These are phyloP conservation scores for Fraxinus floribunda DNA, from an alignment of 305 asterid genomes.

Conservation along the genomic window DNA sequence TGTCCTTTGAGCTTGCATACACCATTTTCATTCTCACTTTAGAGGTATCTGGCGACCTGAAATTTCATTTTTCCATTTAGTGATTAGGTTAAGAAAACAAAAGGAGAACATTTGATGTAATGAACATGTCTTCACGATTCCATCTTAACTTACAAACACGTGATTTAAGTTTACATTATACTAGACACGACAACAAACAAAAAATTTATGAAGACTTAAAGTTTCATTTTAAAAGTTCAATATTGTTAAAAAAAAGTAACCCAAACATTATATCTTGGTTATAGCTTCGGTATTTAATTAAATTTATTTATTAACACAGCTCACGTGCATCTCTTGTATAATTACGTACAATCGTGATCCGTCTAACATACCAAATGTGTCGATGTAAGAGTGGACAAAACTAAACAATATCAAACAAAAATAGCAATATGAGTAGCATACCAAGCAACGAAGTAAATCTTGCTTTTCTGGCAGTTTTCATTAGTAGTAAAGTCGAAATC, in stretches of 20 bases:
- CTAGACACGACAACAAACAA: background rate
- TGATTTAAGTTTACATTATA: background rate
- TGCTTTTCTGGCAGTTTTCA: conserved; percentile 57
- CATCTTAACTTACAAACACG: background rate
- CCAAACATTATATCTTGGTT: too few relatives aligned
- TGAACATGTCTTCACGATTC: background rate
- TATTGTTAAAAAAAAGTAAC: too few relatives aligned
- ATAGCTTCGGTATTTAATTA: too few relatives aligned
- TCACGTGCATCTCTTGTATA: background rate
- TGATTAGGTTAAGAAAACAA: background rate
- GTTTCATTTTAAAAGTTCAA: too few relatives aligned
- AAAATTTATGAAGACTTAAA: too few relatives aligned
- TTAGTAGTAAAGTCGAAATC: conserved; percentile 49
- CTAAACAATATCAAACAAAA: background rate
- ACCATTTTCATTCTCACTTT: conserved; percentile 39
- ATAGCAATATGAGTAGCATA: conserved; percentile 11
- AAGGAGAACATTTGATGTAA: background rate
- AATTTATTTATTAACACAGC: too few relatives aligned
- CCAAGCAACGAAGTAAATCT: conserved; percentile 58
- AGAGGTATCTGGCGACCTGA: conserved; percentile 37
- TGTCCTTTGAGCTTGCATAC: conserved; percentile 38
- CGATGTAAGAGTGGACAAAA: background rate
- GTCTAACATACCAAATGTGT: background rate
- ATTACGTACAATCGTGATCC: background rate
- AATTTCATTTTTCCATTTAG: background rate